Percentiles rank a stretch among this genome's conserved stretches.
Evolutionary conservation across 371 early-diverging fungal species (phyloP).

Genomic region (Mucor mucedo): DNA sequence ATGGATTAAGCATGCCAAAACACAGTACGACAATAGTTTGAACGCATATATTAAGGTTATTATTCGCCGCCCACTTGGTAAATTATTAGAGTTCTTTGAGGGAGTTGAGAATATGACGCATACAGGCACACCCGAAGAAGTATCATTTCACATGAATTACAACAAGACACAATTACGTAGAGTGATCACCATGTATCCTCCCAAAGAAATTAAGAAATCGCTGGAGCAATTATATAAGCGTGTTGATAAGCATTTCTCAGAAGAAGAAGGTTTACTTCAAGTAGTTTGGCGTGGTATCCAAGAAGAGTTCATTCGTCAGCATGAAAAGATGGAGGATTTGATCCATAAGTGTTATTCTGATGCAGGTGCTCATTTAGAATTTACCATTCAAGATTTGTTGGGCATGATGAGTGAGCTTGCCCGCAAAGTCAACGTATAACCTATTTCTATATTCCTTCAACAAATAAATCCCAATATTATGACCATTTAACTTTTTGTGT

Average conservation of each 20-base stretch:
- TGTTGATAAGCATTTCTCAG: constrained; percentile 92
- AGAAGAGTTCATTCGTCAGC: constrained; percentile 83
- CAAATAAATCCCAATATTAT: not conserved
- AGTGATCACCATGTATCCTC: constrained; percentile 81
- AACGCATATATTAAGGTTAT: constrained; percentile 86
- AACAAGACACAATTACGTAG: constrained; percentile 88
- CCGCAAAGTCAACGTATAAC: constrained; percentile 52
- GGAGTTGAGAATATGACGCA: constrained; percentile 85
- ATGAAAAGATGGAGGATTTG: constrained; percentile 80
- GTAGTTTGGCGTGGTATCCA: constrained; percentile 94
- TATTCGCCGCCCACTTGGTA: constrained; percentile 86
- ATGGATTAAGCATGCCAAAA: constrained; percentile 85
- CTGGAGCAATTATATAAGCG: constrained; percentile 85
- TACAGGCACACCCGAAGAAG: constrained; percentile 82
- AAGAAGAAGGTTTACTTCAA: constrained; percentile 81
- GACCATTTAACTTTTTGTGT: not conserved
- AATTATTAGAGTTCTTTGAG: constrained; percentile 93
- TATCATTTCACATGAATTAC: constrained; percentile 83
- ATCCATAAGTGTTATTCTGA: constrained; percentile 89
- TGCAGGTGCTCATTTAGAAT: constrained; percentile 81
- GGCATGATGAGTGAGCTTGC: constrained; percentile 69
- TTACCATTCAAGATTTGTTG: constrained; percentile 86
- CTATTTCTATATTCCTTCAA: not conserved
- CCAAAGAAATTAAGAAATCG: constrained; percentile 83
- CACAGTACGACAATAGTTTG: constrained; percentile 80